Percentiles rank a stretch among this genome's conserved stretches.
These are phyloP conservation scores for Furcasterigmium sp. DNA, from an alignment of 2,329 filamentous ascomycete genomes.

Conservation along the genomic window DNA sequence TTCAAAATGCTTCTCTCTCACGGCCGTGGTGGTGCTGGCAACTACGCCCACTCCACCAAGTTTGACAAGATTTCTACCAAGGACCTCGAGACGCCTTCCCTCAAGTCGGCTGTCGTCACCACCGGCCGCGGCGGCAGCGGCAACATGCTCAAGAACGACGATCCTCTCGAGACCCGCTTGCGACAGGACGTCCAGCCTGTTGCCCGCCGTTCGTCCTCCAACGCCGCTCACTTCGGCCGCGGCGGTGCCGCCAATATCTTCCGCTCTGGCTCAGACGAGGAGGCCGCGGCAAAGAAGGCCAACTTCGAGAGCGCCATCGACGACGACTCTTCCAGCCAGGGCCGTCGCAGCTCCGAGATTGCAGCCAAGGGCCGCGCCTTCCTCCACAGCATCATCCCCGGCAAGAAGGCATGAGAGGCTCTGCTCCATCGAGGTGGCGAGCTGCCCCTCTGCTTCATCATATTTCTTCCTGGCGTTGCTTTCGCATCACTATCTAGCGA, in stretches of 20 bases:
- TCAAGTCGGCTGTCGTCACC: slow-evolving; percentile 80
- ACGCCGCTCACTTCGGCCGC: slow-evolving; percentile 62
- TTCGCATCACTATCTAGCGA: not conserved
- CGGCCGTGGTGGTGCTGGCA: slow-evolving; percentile 75
- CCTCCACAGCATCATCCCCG: slow-evolving; percentile 42
- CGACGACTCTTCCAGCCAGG: slow-evolving; percentile 14
- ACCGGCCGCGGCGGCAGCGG: slow-evolving; percentile 85
- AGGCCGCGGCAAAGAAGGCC: slow-evolving; percentile 20
- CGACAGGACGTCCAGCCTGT: slow-evolving; percentile 76
- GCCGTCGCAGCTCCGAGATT: slow-evolving; percentile 15
- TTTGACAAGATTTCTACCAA: slow-evolving; percentile 43
- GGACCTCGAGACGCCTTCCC: slow-evolving; percentile 74
- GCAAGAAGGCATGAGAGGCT: slow-evolving; percentile 35
- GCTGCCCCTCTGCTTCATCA: no score
- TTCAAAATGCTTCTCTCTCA: slow-evolving; percentile 51
- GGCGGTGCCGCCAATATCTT: slow-evolving; percentile 72
- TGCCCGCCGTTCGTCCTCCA: slow-evolving; percentile 50
- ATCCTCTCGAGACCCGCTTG: slow-evolving; percentile 67
- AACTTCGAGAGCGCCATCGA: slow-evolving; percentile 24
- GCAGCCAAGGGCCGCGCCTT: slow-evolving; percentile 42
- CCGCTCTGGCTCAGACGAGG: slow-evolving; percentile 38
- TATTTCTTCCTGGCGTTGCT: not conserved
- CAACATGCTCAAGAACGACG: slow-evolving; percentile 75
- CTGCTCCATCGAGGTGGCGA: no score
- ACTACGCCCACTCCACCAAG: slow-evolving; percentile 54